Evolutionary conservation across 2,329 filamentous ascomycete genomes (phyloP), one percentile per base, ranked within the genome.

Genomic region (Monilinia vaccinii-corymbosi): DNA sequence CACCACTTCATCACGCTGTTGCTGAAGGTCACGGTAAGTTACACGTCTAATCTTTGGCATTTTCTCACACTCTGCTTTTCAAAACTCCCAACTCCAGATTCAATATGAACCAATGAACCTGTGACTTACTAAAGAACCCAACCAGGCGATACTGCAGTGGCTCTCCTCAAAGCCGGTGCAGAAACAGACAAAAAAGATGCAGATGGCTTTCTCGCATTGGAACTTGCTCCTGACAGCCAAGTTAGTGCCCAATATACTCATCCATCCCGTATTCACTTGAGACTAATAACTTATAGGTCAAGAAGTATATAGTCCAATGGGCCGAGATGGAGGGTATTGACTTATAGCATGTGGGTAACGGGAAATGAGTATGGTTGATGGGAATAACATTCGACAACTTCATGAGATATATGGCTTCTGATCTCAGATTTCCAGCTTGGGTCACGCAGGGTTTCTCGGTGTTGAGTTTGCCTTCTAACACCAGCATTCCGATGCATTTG

Each of bases 1-100:
- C 94, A 28, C 87, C 94, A 4, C 77, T 99, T 68, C 94, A 99
- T 75, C 94, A 99, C 71, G 85, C 89, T 14, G 76, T 92, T 65
- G 87, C 87, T 2, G 89, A 94, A 70, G 85, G 85, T 6, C 84
- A 88, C 71, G 86, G 84, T 84, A 69, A 45, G 77, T 70, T 59
- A 53, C 23, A 21, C 23, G 21, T 50, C 51, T 28, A 16, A 18
- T 18, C 38, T 62, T 18, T 9, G 18, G 46, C 23, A 6, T 46
- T 25, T 14, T 60, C 44, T 51, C 25, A 36, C 5, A 13, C 40
- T n/a, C 16, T 42, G 18, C 16, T n/a, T 23, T 40, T 10, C 10
- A 8, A 32, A n/a, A n/a, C 25, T 14, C 38, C 5, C 23, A 21
- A 9, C 8, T n/a, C 18, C 14, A 4, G 23, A 21, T 21, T 10